Base-by-base conservation (phyloP, 352 stramenopile species). In the Vaucheria bursata region DNA sequence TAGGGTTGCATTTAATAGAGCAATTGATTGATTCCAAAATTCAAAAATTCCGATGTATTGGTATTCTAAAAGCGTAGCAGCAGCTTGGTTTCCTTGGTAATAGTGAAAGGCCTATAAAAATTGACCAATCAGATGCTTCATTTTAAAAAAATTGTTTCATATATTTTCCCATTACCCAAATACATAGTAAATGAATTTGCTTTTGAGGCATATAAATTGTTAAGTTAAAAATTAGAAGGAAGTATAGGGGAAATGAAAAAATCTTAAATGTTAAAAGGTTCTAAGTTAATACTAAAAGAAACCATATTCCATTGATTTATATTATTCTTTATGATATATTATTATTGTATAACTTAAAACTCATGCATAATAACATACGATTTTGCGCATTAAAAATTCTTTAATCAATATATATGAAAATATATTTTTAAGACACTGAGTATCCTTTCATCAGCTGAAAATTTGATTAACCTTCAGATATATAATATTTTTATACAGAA, bases 31-130 rank as follows among this genome's bases (percentile, higher is more conserved):
- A 25, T 72, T 35, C 65, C 65, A 72, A 40, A 1, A 8, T 35
- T 72, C 65, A 2, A 2, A 34, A 2, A 72, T 36, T 29, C 65
- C 65, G 12, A 72, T 2, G 65, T 50, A 72, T 12, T 72, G 65
- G 65, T 38, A 35, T 35, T 72, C 65, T 8, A 72, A 35, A 7
- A 72, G 65, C 12, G 12, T 2, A 29, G 12, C 65, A 29, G 65
- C 65, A 2, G 65, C 65, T 6, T 36, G 1, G 6, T 34, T 72
- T 29, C 1, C 65, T 7, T 72, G 65, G 65, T 38, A 7, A 35
- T 72, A 72, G 65, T 37, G 4, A 40, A 8, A 38, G 12, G 12
- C 65, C 65, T 72, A 35, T 40, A 8, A 8, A 35, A 6, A 8
- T 5, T 50, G 39, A 12, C 39, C n/a, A n/a, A n/a, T n/a, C n/a